A percentile compares a stretch with the other conserved stretches of the same genome.
Evolutionary conservation across 371 early-diverging fungal species (phyloP).

Genomic region (Rhizopus microsporus): DNA sequence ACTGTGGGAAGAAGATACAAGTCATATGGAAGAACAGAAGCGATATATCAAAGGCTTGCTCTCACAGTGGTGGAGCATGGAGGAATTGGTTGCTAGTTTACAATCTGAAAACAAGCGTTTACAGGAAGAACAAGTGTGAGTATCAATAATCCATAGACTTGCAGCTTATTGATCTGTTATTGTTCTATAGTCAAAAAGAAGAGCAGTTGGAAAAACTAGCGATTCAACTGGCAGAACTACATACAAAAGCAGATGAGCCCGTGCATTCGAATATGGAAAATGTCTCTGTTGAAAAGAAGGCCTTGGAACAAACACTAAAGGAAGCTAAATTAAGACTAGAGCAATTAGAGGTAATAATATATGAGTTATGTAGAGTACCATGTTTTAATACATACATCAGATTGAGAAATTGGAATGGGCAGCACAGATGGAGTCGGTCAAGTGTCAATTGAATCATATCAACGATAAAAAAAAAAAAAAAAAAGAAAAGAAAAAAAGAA

Average conservation of each 20-base stretch:
- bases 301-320: slow-evolving; percentile 17
- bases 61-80: slow-evolving; percentile 50
- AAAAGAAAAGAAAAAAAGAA: no score
- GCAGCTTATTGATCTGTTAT: not conserved
- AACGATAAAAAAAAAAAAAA: no score
- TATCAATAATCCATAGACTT: not conserved
- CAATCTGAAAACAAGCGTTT: slow-evolving; percentile 33
- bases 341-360: slow-evolving; percentile 30
- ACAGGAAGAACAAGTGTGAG: slow-evolving; percentile 28
- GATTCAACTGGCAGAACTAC: slow-evolving; percentile 12
- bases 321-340: slow-evolving; percentile 27
- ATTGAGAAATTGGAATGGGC: slow-evolving; percentile 35
- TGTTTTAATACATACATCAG: slow-evolving; percentile 7
- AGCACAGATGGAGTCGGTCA: slow-evolving; percentile 23
- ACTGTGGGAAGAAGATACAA: slow-evolving; percentile 51
- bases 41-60: slow-evolving; percentile 40
- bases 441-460: not conserved
- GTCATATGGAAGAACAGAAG: slow-evolving; percentile 47
- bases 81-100: slow-evolving; percentile 42
- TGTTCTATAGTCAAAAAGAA: slow-evolving; percentile 18
- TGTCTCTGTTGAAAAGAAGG: slow-evolving; percentile 16
- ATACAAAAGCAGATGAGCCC: slow-evolving; percentile 10
- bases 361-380: not conserved
- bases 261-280: slow-evolving; percentile 4
- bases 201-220: slow-evolving; percentile 18